Evolutionary conservation across 345 rosid genomes (phyloP).

Genomic region (Physaria fendleri): DNA sequence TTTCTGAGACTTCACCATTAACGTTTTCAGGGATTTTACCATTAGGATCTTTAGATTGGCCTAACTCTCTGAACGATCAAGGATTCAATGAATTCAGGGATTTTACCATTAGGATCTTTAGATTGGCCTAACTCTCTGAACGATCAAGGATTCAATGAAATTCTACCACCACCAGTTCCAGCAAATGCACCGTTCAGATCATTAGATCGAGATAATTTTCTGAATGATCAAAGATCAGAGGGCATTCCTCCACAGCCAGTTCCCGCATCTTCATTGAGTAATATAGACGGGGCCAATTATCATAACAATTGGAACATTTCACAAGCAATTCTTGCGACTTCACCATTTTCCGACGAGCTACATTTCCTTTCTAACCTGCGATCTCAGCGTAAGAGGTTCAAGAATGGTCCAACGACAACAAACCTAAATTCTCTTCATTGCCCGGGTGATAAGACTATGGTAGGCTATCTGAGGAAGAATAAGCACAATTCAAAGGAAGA

Average conservation of each 20-base stretch:
- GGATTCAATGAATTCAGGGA: neutral
- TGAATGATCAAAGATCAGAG: neutral
- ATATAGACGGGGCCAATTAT: neutral
- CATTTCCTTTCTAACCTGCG: too few relatives aligned
- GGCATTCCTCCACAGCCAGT: conserved; percentile 10
- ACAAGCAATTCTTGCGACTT: conserved; percentile 25
- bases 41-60: too few relatives aligned
- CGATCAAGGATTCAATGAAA: neutral
- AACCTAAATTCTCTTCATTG: too few relatives aligned
- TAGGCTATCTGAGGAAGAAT: too few relatives aligned
- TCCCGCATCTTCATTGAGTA: neutral
- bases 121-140: neutral
- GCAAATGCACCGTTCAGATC: neutral
- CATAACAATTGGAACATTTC: neutral
- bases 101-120: too few relatives aligned
- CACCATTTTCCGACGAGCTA: too few relatives aligned
- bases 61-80: neutral
- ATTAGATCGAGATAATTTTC: neutral
- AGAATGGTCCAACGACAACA: too few relatives aligned
- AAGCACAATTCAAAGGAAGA: too few relatives aligned
- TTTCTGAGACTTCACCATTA: conserved; percentile 36
- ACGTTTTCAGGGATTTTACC: too few relatives aligned
- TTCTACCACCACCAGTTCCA: neutral
- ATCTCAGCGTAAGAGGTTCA: too few relatives aligned
- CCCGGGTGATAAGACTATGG: too few relatives aligned